Evolutionary conservation across 2,329 filamentous ascomycete genomes (phyloP).

Genomic region (Microcera coccophila): DNA sequence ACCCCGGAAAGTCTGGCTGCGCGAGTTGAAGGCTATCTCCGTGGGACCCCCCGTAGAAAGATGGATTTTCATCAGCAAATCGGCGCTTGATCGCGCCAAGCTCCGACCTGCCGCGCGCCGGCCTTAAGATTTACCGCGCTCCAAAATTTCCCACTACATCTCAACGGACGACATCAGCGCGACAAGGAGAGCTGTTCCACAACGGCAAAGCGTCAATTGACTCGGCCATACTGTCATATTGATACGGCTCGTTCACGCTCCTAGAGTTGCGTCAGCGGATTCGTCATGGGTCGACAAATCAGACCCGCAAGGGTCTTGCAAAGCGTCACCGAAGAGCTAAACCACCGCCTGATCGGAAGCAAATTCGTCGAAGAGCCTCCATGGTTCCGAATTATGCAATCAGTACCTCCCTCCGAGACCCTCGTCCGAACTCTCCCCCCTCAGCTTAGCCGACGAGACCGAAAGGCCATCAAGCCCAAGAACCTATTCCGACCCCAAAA

Average conservation of each 20-base stretch:
- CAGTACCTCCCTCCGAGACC: conserved; percentile 56
- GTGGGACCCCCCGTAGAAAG: conserved; percentile 15
- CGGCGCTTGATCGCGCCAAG: conserved; percentile 18
- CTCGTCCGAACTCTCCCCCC: conserved; percentile 50
- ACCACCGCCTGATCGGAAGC: conserved; percentile 37
- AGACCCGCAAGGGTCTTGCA: conserved; percentile 46
- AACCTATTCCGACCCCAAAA: conserved; percentile 75
- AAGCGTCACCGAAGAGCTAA: conserved; percentile 42
- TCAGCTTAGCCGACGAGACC: conserved; percentile 40
- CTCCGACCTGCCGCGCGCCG: conserved; percentile 18
- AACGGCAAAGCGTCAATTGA: conserved; percentile 18
- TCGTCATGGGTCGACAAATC: conserved; percentile 43
- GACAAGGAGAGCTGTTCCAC: conserved; percentile 11
- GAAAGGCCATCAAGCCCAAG: conserved; percentile 55
- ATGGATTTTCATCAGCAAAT: conserved; percentile 21
- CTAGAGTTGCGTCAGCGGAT: conserved; percentile 10
- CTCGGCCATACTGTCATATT: conserved; percentile 6
- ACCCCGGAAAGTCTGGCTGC: conserved; percentile 20
- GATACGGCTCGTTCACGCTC: background rate
- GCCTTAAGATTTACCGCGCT: conserved; percentile 31
- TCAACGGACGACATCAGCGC: conserved; percentile 10
- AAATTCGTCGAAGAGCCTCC: conserved; percentile 36
- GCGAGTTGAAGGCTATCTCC: conserved; percentile 16
- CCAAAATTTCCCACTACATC: conserved; percentile 30
- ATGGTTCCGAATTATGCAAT: conserved; percentile 51